Base-by-base conservation (phyloP, 257 asterid species). In the Solanum pinnatisectum region DNA sequence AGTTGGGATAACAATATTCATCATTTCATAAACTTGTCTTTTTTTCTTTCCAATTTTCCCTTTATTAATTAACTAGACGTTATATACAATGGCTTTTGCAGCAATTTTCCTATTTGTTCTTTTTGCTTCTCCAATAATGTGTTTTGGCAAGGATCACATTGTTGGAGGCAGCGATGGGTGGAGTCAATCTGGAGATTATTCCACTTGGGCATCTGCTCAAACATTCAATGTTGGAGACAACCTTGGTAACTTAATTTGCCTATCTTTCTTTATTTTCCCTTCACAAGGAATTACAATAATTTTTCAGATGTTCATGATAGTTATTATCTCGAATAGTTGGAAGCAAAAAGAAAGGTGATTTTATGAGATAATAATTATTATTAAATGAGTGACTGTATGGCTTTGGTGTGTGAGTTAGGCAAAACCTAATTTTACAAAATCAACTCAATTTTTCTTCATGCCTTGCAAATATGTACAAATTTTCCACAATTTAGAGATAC, bases 81-180 rank as follows among this genome's bases (percentile, higher is more conserved):
- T 71, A 30, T 7, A 71, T 84, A 84, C 15, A 4, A 92, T 92
- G 94, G 91, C 84, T n/a, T 40, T 88, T 12, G 46, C 91, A 32
- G 88, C 86, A 3, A 44, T 40, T 25, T 37, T 85, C 27, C 16
- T 88, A 63, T 68, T 89, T 67, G 77, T 91, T 84, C 27, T 93
- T 39, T 74, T 93, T 83, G 85, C 93, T 73, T 90, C 90, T 89
- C 92, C 93, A 11, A 92, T 87, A 23, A 92, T 87, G 1, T 90
- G 89, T 56, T 93, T 90, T 33, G 93, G 87, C 78, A 90, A 88
- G 12, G 88, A 91, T 30, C 91, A 90, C 90, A 63, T 25, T 27
- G 97, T 95, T 10, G 98, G 97, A 11, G 97, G 90, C 79, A 8
- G 11, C 78, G 1, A 49, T 22, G 93, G 93, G 39, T 95, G 98